Base-by-base conservation (phyloP, 164 flowering plant genomes). In the grape (Vitis vinifera) region DNA sequence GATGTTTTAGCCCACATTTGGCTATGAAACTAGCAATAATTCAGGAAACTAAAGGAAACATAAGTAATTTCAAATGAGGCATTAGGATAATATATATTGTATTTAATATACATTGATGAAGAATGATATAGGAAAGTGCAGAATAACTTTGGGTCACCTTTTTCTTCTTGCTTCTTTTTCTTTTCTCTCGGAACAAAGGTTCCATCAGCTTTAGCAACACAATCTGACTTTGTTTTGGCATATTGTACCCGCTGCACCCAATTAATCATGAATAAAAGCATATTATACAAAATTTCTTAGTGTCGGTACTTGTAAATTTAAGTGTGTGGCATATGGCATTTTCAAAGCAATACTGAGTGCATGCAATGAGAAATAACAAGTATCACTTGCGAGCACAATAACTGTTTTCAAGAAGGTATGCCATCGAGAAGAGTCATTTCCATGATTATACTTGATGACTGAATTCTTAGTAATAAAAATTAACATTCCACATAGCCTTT, bases 151-250 rank as follows among this genome's bases (percentile, higher is more conserved):
- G 27, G 2, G 44, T 79, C 47, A 95, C 99, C 93, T 84, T 91
- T 95, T 65, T 95, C 99, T 67, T 95, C 99, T 75, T 90, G 96
- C 85, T 88, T 93, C 90, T 87, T 93, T 80, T 91, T 91, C 89
- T 91, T 90, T 70, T 93, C 99, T 73, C 80, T 87, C 15, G 89
- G 90, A 58, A 78, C 83, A 75, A 60, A 95, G 62, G 88, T 82
- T 56, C 97, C 97, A 55, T 96, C 97, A 29, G 85, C 99, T 80
- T 89, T 91, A 58, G 97, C 89, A 81, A 96, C 72, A 73, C 95
- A 90, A 77, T 96, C 99, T 10, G 98, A 93, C 82, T 96, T 91
- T 71, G 91, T 68, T 74, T 93, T 93, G 16, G 99, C 98, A 87
- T 88, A 96, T 77, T 96, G 98, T 74, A 95, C 88, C 67, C 93